phyloP scores from a whole-genome alignment of 352 stramenopile species.

The Phytophthora crassamura region DNA sequence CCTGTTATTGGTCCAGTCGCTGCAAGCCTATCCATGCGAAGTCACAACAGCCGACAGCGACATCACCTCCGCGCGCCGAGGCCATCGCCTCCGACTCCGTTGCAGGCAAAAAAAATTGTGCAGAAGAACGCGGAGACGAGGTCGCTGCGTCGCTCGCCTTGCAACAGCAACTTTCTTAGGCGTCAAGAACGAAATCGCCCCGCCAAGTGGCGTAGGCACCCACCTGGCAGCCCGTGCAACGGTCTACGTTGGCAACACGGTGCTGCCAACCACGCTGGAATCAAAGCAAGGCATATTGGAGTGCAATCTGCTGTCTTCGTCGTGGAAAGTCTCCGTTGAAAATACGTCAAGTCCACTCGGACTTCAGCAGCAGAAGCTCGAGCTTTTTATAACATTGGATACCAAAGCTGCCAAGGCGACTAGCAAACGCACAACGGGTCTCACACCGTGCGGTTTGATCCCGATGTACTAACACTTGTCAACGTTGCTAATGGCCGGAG shows the following conservation, averaged over 20 bases:
- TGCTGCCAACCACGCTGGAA: slow-evolving; percentile 2
- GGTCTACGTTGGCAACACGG: not conserved
- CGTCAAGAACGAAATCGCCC: slow-evolving; percentile 18
- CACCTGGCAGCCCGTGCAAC: slow-evolving; percentile 16
- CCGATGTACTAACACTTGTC: slow-evolving; percentile 1
- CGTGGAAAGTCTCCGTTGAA: slow-evolving; percentile 5
- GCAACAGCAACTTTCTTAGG: slow-evolving; percentile 44
- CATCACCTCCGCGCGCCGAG: slow-evolving; percentile 15
- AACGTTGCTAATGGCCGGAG: slow-evolving; percentile 12
- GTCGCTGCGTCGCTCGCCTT: not conserved
- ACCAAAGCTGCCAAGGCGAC: not conserved
- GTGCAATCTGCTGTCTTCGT: not conserved
- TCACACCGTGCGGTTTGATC: slow-evolving; percentile 1
- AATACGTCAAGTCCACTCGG: slow-evolving; percentile 8
- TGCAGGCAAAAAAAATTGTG: slow-evolving; percentile 4
- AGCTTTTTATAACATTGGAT: not conserved
- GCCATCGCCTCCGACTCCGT: not conserved
- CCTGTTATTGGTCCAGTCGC: slow-evolving; percentile 32
- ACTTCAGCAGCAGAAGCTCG: not conserved
- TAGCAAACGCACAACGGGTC: slow-evolving; percentile 9
- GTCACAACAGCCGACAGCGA: slow-evolving; percentile 24
- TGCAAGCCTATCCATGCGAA: slow-evolving; percentile 32
- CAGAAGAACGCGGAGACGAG: slow-evolving; percentile 12
- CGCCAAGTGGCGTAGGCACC: slow-evolving; percentile 30
- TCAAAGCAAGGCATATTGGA: not conserved